Base-by-base conservation (phyloP, 208 protist genomes). In the Wallacemonas sp. region DNA sequence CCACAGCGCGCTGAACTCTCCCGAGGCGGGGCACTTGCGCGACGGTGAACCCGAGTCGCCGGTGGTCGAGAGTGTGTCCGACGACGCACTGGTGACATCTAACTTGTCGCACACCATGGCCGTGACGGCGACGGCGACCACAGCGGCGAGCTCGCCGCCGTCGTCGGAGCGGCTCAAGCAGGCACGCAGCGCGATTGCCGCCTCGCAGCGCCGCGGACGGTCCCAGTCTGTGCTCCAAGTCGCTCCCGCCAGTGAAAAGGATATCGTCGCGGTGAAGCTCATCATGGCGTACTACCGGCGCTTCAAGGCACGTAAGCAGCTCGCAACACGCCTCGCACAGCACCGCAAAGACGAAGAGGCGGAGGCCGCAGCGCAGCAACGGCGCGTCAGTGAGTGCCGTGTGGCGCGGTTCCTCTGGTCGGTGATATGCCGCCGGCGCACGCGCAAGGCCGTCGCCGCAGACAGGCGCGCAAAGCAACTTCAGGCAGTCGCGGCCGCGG, bases 201-300 rank as follows among this genome's bases (percentile, higher is more conserved):
- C 66, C 17, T 55, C 53, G 1, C 12, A 58, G 3, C 65, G 60
- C n/a, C 72, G 71, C n/a, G 66, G 72, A 3, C 50, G 50, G n/a
- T 57, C 32, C 36, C 54, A 61, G 29, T 45, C 36, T 22, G 29
- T 41, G 27, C 54, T 61, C 6, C 54, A 45, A 12, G 54, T 45
- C 0, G 54, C 54, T 2, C 54, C 54, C 12, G 36, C 54, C 6
- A 45, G 30, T 22, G 64, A 69, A 29, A 45, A 38, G 39, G 54
- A 39, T 15, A 6, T 57, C 0, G 66, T 55, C 21, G 81, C 81
- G 24, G 81, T 52, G 52, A 71, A 34, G 17, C 21, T 53, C 39
- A 79, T 87, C 17, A 32, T 38, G 19, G 59, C 44, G 8, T 76
- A 62, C 68, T 87, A 64, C 62, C 33, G 45, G 17, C 37, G 55